phyloP scores from a whole-genome alignment of 75 land plant species.

The Isoetes taiwanensis region DNA sequence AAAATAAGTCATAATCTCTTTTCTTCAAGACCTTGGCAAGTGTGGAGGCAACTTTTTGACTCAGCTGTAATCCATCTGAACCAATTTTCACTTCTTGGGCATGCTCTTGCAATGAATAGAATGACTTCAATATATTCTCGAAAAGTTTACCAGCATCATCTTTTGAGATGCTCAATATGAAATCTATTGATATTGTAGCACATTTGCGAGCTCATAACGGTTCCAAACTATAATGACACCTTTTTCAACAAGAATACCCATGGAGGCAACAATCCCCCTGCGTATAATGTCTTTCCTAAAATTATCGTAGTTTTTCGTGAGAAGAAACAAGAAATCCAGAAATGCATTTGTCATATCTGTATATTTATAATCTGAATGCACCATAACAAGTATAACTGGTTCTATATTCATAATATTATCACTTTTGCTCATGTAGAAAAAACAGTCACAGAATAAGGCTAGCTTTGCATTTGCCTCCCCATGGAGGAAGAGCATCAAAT shows the following conservation, averaged over 20 bases:
- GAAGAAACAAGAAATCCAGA: conserved; percentile 72
- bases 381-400: conserved; percentile 77
- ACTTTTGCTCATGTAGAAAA: conserved; percentile 58
- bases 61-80: neutral
- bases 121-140: conserved; percentile 26
- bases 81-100: neutral
- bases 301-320: conserved; percentile 67
- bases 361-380: conserved; percentile 66
- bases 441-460: conserved; percentile 91
- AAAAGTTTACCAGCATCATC: conserved; percentile 18
- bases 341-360: conserved; percentile 62
- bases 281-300: conserved; percentile 34
- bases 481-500: too few relatives aligned
- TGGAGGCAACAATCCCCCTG: conserved; percentile 42
- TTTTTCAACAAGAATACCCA: conserved; percentile 38
- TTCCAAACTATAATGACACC: too few relatives aligned
- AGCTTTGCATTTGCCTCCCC: conserved; percentile 66
- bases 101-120: conserved; percentile 8
- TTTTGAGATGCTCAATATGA: conserved; percentile 12
- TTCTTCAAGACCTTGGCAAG: conserved; percentile 19
- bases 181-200: neutral
- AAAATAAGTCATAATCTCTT: conserved; percentile 28
- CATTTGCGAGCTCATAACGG: too few relatives aligned
- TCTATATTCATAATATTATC: conserved; percentile 95
- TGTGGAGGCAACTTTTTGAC: conserved; percentile 18